These are phyloP conservation scores for Tetrahymena borealis DNA, from an alignment of 73 alveolate genomes.

Conservation along the genomic window DNA sequence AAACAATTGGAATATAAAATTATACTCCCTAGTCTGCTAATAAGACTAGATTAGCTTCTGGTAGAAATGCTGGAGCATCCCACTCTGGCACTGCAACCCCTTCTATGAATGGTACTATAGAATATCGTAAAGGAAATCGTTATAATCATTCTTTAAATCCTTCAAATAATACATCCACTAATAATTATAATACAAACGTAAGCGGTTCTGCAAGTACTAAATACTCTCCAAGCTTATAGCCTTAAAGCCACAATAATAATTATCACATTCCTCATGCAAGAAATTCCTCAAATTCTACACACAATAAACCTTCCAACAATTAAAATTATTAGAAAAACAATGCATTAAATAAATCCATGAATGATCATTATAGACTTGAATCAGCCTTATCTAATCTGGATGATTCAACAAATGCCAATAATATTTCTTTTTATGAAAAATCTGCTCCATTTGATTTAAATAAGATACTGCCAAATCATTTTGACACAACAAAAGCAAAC, in stretches of 20 bases:
- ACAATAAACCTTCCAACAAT: background rate
- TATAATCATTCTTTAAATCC: background rate
- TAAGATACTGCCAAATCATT: background rate
- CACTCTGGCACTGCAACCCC: background rate
- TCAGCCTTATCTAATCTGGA: background rate
- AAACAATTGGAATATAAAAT: background rate
- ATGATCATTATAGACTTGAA: background rate
- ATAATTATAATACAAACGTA: background rate
- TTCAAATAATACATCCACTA: background rate
- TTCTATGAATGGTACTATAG: background rate
- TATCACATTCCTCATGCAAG: background rate
- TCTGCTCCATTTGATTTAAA: background rate
- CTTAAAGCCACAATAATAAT: background rate
- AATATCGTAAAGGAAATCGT: background rate
- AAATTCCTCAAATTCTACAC: background rate
- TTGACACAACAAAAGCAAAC: background rate
- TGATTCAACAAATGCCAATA: background rate
- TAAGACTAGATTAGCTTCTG: background rate
- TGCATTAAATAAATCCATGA: background rate
- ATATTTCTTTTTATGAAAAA: background rate
- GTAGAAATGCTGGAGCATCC: background rate
- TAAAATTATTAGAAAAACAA: background rate
- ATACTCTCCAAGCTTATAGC: background rate
- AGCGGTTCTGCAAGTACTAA: background rate
- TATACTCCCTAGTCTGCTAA: background rate